phyloP scores from a whole-genome alignment of 1,284 basidiomycete species.

The Farysia itapuensis region DNA sequence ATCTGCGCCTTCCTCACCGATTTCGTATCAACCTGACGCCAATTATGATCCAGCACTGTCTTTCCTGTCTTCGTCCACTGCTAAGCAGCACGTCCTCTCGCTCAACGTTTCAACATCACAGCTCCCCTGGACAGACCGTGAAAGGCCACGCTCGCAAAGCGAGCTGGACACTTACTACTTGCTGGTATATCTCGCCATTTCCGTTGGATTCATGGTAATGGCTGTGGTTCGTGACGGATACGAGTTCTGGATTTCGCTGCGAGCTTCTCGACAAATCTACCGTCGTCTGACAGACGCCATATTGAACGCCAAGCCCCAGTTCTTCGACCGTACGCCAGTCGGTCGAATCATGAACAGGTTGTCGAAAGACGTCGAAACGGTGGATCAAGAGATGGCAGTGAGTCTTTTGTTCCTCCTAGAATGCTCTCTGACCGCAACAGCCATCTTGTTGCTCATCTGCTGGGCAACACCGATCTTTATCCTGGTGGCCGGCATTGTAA shows the following conservation, averaged over 20 bases:
- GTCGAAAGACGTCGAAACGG: constrained; percentile 56
- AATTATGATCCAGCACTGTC: neutral
- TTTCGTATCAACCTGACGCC: neutral
- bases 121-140: neutral
- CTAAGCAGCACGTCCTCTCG: neutral
- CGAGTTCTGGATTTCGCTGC: constrained; percentile 46
- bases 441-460: constrained; percentile 52
- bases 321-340: constrained; percentile 56
- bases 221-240: constrained; percentile 44
- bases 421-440: constrained; percentile 39
- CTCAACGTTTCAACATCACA: neutral
- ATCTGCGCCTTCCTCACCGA: neutral
- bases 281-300: constrained; percentile 73
- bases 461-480: constrained; percentile 54
- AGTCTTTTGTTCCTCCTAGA: constrained; percentile 44
- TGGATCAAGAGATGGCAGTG: constrained; percentile 57
- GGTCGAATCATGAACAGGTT: constrained; percentile 59
- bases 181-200: constrained; percentile 43
- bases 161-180: constrained; percentile 53
- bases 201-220: constrained; percentile 44
- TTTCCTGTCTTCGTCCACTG: neutral
- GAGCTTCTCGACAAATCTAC: constrained; percentile 50
- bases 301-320: constrained; percentile 71
- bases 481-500: constrained; percentile 37
- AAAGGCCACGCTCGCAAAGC: constrained; percentile 1